Evolutionary conservation across 2,329 filamentous ascomycete species (phyloP).

Genomic region (Neonectria faginata): DNA sequence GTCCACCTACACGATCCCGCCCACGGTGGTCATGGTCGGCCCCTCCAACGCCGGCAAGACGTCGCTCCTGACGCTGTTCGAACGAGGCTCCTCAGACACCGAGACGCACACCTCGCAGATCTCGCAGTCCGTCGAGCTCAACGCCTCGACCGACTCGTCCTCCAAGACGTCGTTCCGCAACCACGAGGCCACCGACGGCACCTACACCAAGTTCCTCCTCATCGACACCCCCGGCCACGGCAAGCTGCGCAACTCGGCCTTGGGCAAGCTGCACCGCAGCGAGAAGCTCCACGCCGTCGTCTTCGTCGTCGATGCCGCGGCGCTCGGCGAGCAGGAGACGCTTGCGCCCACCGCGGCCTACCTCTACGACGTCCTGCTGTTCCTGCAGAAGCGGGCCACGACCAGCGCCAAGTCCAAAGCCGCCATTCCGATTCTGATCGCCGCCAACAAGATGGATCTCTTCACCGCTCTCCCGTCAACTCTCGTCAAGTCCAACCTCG

Average conservation of each 20-base stretch:
- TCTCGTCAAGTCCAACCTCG: constrained; percentile 79
- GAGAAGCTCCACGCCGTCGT: constrained; percentile 77
- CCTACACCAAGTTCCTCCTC: constrained; percentile 78
- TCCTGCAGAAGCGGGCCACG: constrained; percentile 79
- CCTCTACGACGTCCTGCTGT: constrained; percentile 88
- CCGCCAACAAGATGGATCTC: constrained; percentile 94
- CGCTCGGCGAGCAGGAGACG: constrained; percentile 67
- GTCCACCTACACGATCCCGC: constrained; percentile 73
- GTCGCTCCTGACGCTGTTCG: constrained; percentile 80
- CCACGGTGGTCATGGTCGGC: constrained; percentile 84
- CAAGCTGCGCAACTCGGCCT: constrained; percentile 82
- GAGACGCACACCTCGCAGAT: constrained; percentile 68
- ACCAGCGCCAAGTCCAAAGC: constrained; percentile 49
- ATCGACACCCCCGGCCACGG: constrained; percentile 95
- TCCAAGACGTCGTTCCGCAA: constrained; percentile 62
- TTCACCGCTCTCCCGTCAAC: constrained; percentile 89
- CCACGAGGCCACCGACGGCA: constrained; percentile 65
- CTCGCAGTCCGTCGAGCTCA: constrained; percentile 65
- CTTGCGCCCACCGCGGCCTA: constrained; percentile 83
- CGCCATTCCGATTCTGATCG: constrained; percentile 80
- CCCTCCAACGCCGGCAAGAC: constrained; percentile 90
- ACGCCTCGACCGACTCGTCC: constrained; percentile 60
- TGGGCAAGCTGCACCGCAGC: constrained; percentile 60
- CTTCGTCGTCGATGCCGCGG: constrained; percentile 89
- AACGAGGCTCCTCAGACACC: constrained; percentile 62